A percentile compares a stretch with the other conserved stretches of the same genome.
phyloP scores from a whole-genome alignment of 768 basidiomycete species.

The Leccinum aurantiacum region DNA sequence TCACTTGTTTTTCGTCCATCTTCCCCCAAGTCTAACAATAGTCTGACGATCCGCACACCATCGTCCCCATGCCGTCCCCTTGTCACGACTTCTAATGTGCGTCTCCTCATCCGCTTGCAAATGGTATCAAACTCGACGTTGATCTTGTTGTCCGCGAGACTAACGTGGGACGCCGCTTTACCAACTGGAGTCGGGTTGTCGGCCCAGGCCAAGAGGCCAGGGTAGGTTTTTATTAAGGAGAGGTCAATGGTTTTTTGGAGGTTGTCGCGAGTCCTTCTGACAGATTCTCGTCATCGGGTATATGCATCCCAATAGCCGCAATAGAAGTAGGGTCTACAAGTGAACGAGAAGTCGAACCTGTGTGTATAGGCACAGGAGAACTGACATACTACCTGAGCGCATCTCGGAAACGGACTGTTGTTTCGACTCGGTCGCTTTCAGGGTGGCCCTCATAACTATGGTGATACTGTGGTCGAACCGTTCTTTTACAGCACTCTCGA shows the following conservation, averaged over 20 bases:
- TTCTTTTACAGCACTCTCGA: slow-evolving; percentile 72
- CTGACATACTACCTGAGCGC: slow-evolving; percentile 61
- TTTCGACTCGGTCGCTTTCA: slow-evolving; percentile 66
- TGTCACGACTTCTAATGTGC: too few relatives aligned
- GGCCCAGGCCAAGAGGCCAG: slow-evolving; percentile 59
- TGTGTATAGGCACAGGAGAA: background rate
- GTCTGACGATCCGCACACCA: too few relatives aligned
- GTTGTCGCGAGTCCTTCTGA: slow-evolving; percentile 11
- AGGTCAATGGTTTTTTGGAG: too few relatives aligned
- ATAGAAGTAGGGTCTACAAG: slow-evolving; percentile 62
- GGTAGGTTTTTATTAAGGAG: too few relatives aligned
- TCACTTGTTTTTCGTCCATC: too few relatives aligned
- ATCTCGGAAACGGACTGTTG: slow-evolving; percentile 62
- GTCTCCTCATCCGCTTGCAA: too few relatives aligned
- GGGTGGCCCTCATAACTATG: slow-evolving; percentile 63
- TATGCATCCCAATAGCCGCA: slow-evolving; percentile 62
- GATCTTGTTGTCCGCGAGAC: background rate
- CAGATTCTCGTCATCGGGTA: slow-evolving; percentile 53
- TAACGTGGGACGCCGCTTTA: too few relatives aligned
- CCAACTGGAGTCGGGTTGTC: too few relatives aligned
- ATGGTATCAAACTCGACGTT: too few relatives aligned
- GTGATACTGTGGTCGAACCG: slow-evolving; percentile 79
- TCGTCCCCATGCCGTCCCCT: too few relatives aligned
- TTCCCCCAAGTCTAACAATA: too few relatives aligned
- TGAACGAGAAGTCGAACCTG: slow-evolving; percentile 26